Conservation (phyloP, 306 rosid species). For the Inga laurina region DNA sequence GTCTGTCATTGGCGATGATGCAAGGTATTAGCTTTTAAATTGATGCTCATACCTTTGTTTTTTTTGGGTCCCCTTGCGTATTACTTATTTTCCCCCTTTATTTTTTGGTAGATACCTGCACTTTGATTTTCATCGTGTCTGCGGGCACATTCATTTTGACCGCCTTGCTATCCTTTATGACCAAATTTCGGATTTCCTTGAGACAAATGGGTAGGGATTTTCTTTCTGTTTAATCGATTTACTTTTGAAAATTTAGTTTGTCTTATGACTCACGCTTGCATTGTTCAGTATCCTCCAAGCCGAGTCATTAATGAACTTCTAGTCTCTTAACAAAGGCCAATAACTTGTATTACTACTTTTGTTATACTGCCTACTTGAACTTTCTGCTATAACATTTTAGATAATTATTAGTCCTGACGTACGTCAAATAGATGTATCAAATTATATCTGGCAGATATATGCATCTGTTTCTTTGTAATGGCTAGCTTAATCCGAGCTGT, state of each 20-base stretch:
- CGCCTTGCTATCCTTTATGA: constrained; percentile 80
- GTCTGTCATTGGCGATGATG: constrained; percentile 51
- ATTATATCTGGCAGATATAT: constrained; percentile 18
- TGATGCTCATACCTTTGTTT: not conserved
- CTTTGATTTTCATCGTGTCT: constrained; percentile 78
- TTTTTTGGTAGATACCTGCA: constrained; percentile 65
- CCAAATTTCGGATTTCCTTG: constrained; percentile 75
- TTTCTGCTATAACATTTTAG: constrained; percentile 14
- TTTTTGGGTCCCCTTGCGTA: constrained; percentile 28
- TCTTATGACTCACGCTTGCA: constrained; percentile 19
- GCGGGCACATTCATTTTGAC: constrained; percentile 90
- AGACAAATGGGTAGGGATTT: constrained; percentile 70
- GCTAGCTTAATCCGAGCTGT: not conserved
- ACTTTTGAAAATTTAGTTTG: constrained; percentile 19
- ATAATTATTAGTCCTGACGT: constrained; percentile 2
- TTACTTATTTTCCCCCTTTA: not conserved
- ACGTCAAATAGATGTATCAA: not conserved
- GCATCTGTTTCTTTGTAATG: constrained; percentile 11
- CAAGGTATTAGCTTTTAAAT: constrained; percentile 48
- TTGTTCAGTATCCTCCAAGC: not conserved
- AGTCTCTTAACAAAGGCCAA: too few relatives aligned
- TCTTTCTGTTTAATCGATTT: not conserved
- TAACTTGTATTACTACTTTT: constrained; percentile 2
- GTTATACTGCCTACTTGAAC: constrained; percentile 28
- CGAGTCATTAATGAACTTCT: too few relatives aligned